Evolutionary conservation across 2,329 filamentous ascomycete species (phyloP).

Genomic region (Fusarium fujikuroi): DNA sequence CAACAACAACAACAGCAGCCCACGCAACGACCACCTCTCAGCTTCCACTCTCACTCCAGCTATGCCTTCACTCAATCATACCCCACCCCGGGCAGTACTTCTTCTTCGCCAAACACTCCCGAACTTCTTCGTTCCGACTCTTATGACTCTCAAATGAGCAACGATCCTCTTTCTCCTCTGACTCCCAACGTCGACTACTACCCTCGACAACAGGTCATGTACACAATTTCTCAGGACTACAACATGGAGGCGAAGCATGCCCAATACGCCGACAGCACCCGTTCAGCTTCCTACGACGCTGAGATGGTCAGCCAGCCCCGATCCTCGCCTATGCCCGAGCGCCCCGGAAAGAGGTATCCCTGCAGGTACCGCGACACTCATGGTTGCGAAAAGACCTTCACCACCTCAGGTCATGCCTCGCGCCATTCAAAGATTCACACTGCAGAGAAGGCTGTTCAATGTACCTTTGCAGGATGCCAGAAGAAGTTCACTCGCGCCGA

Average conservation of each 20-base stretch:
- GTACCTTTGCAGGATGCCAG: conserved; percentile 74
- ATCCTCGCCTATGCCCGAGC: conserved; percentile 55
- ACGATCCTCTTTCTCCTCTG: conserved; percentile 64
- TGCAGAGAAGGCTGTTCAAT: conserved; percentile 79
- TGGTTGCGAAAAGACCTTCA: conserved; percentile 82
- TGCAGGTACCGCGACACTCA: conserved; percentile 78
- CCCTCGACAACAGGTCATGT: conserved; percentile 53
- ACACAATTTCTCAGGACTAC: conserved; percentile 51
- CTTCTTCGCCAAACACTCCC: conserved; percentile 63
- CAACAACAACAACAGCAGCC: conserved; percentile 4
- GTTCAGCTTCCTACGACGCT: conserved; percentile 63
- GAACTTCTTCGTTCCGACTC: conserved; percentile 70
- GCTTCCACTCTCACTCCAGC: conserved; percentile 52
- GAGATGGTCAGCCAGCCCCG: conserved; percentile 53
- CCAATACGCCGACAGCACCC: conserved; percentile 56
- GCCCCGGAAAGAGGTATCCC: conserved; percentile 74
- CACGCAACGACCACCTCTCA: conserved; percentile 38
- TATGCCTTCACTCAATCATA: conserved; percentile 49
- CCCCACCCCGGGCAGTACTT: conserved; percentile 52
- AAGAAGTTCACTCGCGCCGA: conserved; percentile 85
- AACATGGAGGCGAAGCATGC: conserved; percentile 55
- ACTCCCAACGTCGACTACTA: conserved; percentile 63
- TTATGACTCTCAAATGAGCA: conserved; percentile 69
- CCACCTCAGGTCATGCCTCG: conserved; percentile 86
- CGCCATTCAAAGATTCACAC: conserved; percentile 87